Conservation (phyloP, 2,329 filamentous ascomycete species). For the Exophiala sideris region DNA sequence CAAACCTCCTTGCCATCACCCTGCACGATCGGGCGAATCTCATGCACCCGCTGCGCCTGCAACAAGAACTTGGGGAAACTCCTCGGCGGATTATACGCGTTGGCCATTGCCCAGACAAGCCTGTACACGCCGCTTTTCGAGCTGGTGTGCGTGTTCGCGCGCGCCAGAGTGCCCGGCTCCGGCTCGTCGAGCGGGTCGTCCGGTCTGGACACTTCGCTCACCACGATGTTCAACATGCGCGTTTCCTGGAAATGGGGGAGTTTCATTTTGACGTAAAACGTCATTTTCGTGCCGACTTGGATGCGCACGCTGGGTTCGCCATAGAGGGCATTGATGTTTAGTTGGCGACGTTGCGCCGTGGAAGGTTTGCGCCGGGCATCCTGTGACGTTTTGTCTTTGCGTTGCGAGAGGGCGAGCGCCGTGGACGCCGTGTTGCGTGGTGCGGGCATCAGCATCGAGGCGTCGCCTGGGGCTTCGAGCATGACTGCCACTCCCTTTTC, state of each 20-base stretch:
- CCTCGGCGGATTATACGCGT: slow-evolving; percentile 32
- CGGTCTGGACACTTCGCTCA: slow-evolving; percentile 26
- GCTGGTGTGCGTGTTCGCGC: slow-evolving; percentile 27
- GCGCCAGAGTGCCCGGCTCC: slow-evolving; percentile 20
- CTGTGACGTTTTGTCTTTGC: slow-evolving; percentile 3
- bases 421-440: slow-evolving; percentile 19
- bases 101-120: slow-evolving; percentile 35
- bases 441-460: slow-evolving; percentile 19
- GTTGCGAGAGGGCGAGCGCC: slow-evolving; percentile 9
- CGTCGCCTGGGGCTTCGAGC: slow-evolving; percentile 16
- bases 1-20: slow-evolving; percentile 37
- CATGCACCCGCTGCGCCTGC: slow-evolving; percentile 46
- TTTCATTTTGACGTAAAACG: slow-evolving; percentile 44
- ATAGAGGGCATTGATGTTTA: slow-evolving; percentile 26
- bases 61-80: slow-evolving; percentile 36
- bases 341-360: slow-evolving; percentile 7
- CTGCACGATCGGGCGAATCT: slow-evolving; percentile 40
- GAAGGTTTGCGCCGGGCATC: not conserved
- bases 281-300: slow-evolving; percentile 42
- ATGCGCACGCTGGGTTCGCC: slow-evolving; percentile 30
- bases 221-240: slow-evolving; percentile 21
- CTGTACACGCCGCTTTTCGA: slow-evolving; percentile 25
- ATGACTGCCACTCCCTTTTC: slow-evolving; percentile 11
- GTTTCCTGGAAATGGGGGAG: slow-evolving; percentile 26
- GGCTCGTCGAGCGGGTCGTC: slow-evolving; percentile 24